Evolutionary conservation across 768 basidiomycete genomes (phyloP).

Genomic region (Psilocybe cyanescens): DNA sequence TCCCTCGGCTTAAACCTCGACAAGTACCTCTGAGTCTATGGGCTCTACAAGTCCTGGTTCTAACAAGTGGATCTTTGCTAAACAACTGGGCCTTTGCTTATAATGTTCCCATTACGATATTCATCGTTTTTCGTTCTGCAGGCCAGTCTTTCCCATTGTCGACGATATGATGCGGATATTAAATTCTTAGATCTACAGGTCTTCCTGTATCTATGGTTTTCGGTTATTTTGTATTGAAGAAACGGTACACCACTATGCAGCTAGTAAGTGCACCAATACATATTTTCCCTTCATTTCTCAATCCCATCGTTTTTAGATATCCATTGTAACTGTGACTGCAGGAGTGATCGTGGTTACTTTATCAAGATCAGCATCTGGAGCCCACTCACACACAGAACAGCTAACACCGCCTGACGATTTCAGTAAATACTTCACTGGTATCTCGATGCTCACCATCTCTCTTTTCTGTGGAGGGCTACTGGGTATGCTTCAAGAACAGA

Average conservation of each 20-base stretch:
- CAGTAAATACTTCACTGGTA: slow-evolving; percentile 62
- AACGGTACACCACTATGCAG: slow-evolving; percentile 61
- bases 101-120: slow-evolving; percentile 74
- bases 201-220: slow-evolving; percentile 79
- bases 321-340: slow-evolving; percentile 67
- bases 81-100: slow-evolving; percentile 86
- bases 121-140: slow-evolving; percentile 86
- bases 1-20: slow-evolving; percentile 65
- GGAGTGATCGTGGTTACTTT: slow-evolving; percentile 79
- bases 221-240: slow-evolving; percentile 61
- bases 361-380: slow-evolving; percentile 48
- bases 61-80: slow-evolving; percentile 68
- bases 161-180: slow-evolving; percentile 2
- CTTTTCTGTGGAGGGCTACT: slow-evolving; percentile 69
- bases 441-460: slow-evolving; percentile 68
- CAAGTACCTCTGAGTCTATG: slow-evolving; percentile 71
- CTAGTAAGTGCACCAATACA: slow-evolving; percentile 46
- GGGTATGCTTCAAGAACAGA: slow-evolving; percentile 77
- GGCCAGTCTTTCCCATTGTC: slow-evolving; percentile 42
- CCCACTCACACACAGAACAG: slow-evolving; percentile 23
- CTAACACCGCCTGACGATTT: slow-evolving; percentile 34
- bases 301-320: slow-evolving; percentile 40
- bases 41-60: slow-evolving; percentile 71
- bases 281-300: background rate
- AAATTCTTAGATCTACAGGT: slow-evolving; percentile 42